A percentile compares a stretch with the other conserved stretches of the same genome.
phyloP scores from a whole-genome alignment of 352 stramenopile genomes.

The Globisporangium mamillatum region DNA sequence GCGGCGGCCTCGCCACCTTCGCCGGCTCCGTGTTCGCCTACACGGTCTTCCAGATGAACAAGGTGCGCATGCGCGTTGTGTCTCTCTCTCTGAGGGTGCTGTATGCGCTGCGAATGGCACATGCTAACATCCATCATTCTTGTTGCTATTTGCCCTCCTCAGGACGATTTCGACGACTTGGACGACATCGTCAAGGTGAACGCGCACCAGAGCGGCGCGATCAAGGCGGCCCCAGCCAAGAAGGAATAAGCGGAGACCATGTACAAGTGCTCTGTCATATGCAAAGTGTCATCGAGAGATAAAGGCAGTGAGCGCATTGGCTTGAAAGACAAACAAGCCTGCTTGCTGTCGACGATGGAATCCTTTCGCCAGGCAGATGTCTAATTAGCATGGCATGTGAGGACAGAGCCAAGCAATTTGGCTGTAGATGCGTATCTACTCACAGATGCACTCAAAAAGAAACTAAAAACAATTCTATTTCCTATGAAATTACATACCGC shows the following conservation, averaged over 20 bases:
- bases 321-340: not conserved
- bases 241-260: constrained; percentile 37
- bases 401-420: not conserved
- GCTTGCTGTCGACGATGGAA: no score
- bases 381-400: no score
- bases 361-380: no score
- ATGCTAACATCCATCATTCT: not conserved
- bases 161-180: constrained; percentile 84
- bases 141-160: constrained; percentile 1
- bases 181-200: constrained; percentile 78
- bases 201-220: constrained; percentile 67
- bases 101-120: not conserved
- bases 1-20: constrained; percentile 61
- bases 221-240: constrained; percentile 58
- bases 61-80: constrained; percentile 30
- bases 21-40: constrained; percentile 66
- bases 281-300: not conserved
- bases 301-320: not conserved
- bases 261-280: not conserved
- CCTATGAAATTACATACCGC: constrained; percentile 6
- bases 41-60: constrained; percentile 80
- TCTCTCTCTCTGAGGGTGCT: not conserved
- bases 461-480: constrained; percentile 7
- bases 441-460: constrained; percentile 4
- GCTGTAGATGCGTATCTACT: not conserved